A percentile compares a stretch with the other conserved stretches of the same genome.
Evolutionary conservation across 2,329 filamentous ascomycete genomes (phyloP).

Genomic region (Cytospora paraplurivora): DNA sequence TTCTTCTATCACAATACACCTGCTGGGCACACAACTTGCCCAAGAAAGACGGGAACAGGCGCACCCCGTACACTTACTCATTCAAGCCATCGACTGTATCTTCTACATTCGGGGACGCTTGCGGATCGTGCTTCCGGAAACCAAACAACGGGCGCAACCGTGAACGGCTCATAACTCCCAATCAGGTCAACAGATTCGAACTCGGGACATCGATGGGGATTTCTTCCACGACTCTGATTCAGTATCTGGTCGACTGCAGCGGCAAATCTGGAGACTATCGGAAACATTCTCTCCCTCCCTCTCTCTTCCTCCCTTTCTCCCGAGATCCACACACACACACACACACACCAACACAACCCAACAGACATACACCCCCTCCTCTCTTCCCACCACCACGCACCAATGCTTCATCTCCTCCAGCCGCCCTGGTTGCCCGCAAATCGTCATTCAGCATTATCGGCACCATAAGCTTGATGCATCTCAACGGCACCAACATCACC

Average conservation of each 20-base stretch:
- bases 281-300: too few relatives aligned
- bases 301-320: too few relatives aligned
- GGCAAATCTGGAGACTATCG: too few relatives aligned
- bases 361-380: background rate
- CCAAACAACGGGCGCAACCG: slow-evolving; percentile 2
- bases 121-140: background rate
- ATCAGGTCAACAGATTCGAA: background rate
- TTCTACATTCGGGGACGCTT: background rate
- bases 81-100: background rate
- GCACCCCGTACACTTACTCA: background rate
- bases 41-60: background rate
- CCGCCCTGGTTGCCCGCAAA: background rate
- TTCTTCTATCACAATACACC: background rate
- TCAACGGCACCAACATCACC: background rate
- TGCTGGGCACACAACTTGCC: too few relatives aligned
- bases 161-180: slow-evolving; percentile 11
- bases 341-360: background rate
- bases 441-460: background rate
- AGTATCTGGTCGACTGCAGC: background rate
- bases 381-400: background rate
- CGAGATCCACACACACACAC: too few relatives aligned
- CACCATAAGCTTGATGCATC: too few relatives aligned
- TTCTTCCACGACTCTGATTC: background rate
- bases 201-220: background rate
- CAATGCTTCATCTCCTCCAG: background rate